Conservation (phyloP, 1,139 yeast species). For the Candida mesenterica region DNA sequence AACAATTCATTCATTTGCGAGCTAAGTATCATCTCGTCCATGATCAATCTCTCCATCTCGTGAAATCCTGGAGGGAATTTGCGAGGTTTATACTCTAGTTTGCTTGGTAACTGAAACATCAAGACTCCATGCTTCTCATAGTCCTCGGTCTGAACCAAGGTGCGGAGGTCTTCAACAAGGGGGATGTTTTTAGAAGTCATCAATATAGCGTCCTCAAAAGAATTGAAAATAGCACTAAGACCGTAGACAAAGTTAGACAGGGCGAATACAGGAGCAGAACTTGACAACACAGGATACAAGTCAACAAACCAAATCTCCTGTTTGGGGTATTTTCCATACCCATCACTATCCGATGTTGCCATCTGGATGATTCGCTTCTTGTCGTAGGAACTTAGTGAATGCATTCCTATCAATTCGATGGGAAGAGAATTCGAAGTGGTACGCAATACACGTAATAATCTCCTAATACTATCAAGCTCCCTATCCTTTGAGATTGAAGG, state of each 20-base stretch:
- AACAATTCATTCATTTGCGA: conserved; percentile 21
- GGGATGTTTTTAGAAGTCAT: conserved; percentile 30
- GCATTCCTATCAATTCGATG: conserved; percentile 25
- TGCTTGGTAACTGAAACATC: conserved; percentile 26
- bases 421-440: conserved; percentile 30
- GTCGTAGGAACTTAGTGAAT: conserved; percentile 17
- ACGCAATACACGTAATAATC: conserved; percentile 28
- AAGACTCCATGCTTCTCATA: conserved; percentile 25
- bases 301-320: conserved; percentile 33
- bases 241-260: conserved; percentile 13
- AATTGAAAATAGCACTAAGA: conserved; percentile 28
- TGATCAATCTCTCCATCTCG: conserved; percentile 29
- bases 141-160: conserved; percentile 15
- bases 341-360: conserved; percentile 20
- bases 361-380: conserved; percentile 18
- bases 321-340: not conserved
- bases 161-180: conserved; percentile 5
- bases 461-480: conserved; percentile 21
- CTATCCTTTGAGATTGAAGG: conserved; percentile 15
- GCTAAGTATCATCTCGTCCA: conserved; percentile 23
- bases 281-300: conserved; percentile 16
- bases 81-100: conserved; percentile 22
- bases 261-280: too few species aligned
- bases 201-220: conserved; percentile 32
- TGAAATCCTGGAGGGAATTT: conserved; percentile 29